Conservation (phyloP, 2,329 filamentous ascomycete genomes). For the Coniochaeta sp. region DNA sequence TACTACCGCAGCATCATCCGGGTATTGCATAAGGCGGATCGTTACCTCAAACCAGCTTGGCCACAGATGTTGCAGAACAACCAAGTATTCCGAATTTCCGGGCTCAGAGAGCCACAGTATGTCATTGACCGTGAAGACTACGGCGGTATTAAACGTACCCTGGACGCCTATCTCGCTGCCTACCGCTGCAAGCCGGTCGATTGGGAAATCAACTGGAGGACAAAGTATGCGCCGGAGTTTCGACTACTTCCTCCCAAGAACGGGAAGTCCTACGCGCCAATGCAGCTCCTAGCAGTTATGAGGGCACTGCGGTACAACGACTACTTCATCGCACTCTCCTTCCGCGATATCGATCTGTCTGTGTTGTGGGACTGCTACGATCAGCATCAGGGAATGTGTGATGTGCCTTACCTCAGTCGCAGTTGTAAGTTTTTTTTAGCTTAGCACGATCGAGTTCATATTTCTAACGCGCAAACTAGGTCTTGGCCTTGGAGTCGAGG, state of each 20-base stretch:
- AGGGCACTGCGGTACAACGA: slow-evolving; percentile 51
- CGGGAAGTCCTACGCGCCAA: slow-evolving; percentile 32
- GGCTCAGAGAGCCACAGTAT: slow-evolving; percentile 43
- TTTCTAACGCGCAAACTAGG: slow-evolving; percentile 19
- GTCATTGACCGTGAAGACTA: slow-evolving; percentile 45
- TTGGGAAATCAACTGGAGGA: slow-evolving; percentile 44
- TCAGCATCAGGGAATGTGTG: slow-evolving; percentile 32
- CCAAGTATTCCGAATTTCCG: slow-evolving; percentile 44
- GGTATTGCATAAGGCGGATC: slow-evolving; percentile 45
- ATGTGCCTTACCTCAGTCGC: slow-evolving; percentile 43
- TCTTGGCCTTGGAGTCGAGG: slow-evolving; percentile 37
- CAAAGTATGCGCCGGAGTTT: slow-evolving; percentile 42
- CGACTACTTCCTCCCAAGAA: slow-evolving; percentile 37
- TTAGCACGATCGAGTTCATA: neutral
- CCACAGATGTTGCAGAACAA: slow-evolving; percentile 45
- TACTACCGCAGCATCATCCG: slow-evolving; percentile 47
- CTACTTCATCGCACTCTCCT: slow-evolving; percentile 51
- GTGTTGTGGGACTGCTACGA: slow-evolving; percentile 32
- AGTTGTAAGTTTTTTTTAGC: slow-evolving; percentile 30
- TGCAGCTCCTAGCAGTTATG: slow-evolving; percentile 49
- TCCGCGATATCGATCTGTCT: slow-evolving; percentile 42
- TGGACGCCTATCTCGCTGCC: slow-evolving; percentile 46
- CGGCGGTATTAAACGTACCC: slow-evolving; percentile 44
- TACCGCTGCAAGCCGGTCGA: slow-evolving; percentile 41
- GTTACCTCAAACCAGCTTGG: slow-evolving; percentile 50